These are phyloP conservation scores for Globisporangium cederbergense DNA, from an alignment of 352 stramenopile species.

Conservation along the genomic window DNA sequence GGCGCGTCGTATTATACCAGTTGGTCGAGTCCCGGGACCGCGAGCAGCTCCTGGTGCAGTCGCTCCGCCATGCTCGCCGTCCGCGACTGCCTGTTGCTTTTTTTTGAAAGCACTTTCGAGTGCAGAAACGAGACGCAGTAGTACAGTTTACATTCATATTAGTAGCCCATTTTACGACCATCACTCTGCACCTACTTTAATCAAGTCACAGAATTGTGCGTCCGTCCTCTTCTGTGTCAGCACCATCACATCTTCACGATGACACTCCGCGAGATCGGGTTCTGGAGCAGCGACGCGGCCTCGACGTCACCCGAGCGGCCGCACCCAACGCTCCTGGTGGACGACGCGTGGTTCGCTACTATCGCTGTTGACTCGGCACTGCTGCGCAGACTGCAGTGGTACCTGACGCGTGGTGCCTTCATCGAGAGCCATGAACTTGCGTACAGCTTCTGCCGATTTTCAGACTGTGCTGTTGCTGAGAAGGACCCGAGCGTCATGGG, in stretches of 20 bases:
- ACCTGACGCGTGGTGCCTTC: constrained; percentile 46
- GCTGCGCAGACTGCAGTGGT: constrained; percentile 44
- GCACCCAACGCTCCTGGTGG: constrained; percentile 47
- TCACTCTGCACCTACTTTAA: constrained; percentile 1
- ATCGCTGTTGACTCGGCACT: constrained; percentile 18
- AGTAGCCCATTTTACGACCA: constrained; percentile 2
- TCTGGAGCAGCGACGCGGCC: constrained; percentile 32
- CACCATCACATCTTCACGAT: background rate
- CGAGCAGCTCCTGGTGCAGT: constrained; percentile 30
- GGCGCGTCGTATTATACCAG: constrained; percentile 16
- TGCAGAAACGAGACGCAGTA: background rate
- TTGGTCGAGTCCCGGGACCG: constrained; percentile 28
- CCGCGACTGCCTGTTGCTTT: background rate
- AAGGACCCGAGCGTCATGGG: constrained; percentile 52
- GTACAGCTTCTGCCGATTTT: constrained; percentile 80
- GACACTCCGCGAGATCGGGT: constrained; percentile 42
- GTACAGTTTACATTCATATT: background rate
- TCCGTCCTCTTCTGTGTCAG: no score
- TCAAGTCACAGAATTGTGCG: no score
- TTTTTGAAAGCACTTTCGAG: background rate
- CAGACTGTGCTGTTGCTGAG: constrained; percentile 33
- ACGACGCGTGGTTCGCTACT: constrained; percentile 41
- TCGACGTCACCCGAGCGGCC: constrained; percentile 24
- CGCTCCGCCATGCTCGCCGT: constrained; percentile 19
- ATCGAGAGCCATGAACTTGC: constrained; percentile 78